Conservation (phyloP, 164 flowering plant genomes). For the Stephania yunnanensis region DNA sequence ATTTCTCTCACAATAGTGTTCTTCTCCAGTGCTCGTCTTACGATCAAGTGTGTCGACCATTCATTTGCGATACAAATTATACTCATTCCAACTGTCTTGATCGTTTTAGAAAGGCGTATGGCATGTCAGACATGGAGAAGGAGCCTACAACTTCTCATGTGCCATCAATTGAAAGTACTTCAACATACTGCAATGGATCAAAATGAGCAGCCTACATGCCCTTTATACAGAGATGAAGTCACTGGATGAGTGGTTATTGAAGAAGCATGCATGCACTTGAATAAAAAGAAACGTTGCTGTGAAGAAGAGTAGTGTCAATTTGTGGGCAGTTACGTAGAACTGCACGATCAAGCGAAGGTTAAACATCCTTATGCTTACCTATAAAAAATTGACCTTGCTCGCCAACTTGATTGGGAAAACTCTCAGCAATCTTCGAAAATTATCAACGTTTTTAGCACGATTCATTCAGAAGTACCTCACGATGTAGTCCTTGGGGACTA, state of each 20-base stretch:
- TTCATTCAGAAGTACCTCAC: constrained; percentile 84
- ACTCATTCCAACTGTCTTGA: constrained; percentile 87
- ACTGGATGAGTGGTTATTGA: constrained; percentile 70
- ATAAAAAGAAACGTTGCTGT: constrained; percentile 69
- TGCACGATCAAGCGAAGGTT: constrained; percentile 58
- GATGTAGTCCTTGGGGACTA: constrained; percentile 96
- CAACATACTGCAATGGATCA: constrained; percentile 20
- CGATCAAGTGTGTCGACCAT: constrained; percentile 80
- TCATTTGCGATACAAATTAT: constrained; percentile 83
- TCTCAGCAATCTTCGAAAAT: constrained; percentile 93
- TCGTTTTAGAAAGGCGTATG: constrained; percentile 64
- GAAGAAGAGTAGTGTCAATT: constrained; percentile 62
- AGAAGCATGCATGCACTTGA: constrained; percentile 50
- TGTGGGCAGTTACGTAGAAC: constrained; percentile 58
- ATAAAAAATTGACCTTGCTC: constrained; percentile 85
- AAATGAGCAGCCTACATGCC: constrained; percentile 51
- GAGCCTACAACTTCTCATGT: constrained; percentile 34
- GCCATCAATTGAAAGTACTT: constrained; percentile 19
- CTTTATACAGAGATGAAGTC: constrained; percentile 88
- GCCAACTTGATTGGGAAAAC: constrained; percentile 91
- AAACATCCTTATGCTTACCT: constrained; percentile 87
- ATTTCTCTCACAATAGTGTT: constrained; percentile 82
- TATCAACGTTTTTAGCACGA: constrained; percentile 87
- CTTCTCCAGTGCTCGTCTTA: constrained; percentile 87
- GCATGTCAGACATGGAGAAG: constrained; percentile 27